Evolutionary conservation across 2,329 filamentous ascomycete genomes (phyloP).

Genomic region (Whalleya microplaca): DNA sequence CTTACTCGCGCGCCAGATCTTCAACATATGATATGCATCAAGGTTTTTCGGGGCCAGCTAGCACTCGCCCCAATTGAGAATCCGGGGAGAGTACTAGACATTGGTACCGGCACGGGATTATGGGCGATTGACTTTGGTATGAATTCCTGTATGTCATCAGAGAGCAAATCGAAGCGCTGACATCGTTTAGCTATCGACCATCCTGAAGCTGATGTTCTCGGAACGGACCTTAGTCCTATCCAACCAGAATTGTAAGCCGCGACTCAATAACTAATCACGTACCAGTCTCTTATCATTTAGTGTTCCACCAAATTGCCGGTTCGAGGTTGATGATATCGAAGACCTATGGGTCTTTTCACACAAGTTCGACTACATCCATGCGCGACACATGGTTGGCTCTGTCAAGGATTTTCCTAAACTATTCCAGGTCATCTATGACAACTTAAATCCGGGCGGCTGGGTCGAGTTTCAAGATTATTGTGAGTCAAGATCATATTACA

Average conservation of each 20-base stretch:
- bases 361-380: constrained; percentile 60
- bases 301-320: constrained; percentile 57
- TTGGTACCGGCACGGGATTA: constrained; percentile 55
- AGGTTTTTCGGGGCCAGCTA: constrained; percentile 47
- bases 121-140: constrained; percentile 56
- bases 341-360: constrained; percentile 53
- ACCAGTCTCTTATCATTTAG: constrained; percentile 18
- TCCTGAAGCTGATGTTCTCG: constrained; percentile 44
- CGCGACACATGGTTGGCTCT: constrained; percentile 53
- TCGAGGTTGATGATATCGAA: constrained; percentile 59
- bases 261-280: too few relatives aligned
- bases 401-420: constrained; percentile 54
- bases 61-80: constrained; percentile 48
- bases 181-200: constrained; percentile 41
- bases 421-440: constrained; percentile 49
- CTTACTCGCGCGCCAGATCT: constrained; percentile 36
- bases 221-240: constrained; percentile 52
- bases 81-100: constrained; percentile 49
- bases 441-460: constrained; percentile 45
- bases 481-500: too few relatives aligned
- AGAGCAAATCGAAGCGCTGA: too few relatives aligned
- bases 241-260: constrained; percentile 44
- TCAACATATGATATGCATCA: constrained; percentile 39
- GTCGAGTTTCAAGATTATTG: constrained; percentile 43
- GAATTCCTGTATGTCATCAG: not conserved